These are phyloP conservation scores for Adansonia gregorii DNA, from an alignment of 441 rosid genomes.

Conservation along the genomic window DNA sequence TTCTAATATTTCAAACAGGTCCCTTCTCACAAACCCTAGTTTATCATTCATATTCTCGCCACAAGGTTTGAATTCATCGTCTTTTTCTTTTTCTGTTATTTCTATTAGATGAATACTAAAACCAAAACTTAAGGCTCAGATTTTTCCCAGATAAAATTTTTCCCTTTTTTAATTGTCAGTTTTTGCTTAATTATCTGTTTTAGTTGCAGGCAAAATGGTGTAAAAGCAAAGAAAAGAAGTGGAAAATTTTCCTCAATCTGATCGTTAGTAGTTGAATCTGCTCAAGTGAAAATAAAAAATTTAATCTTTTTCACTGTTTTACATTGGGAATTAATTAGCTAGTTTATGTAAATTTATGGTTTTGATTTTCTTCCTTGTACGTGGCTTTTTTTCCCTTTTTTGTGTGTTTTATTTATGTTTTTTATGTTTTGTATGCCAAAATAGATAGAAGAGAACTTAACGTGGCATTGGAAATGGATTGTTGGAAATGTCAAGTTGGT, in stretches of 20 bases:
- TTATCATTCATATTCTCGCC: background rate
- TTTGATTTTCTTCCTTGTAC: background rate
- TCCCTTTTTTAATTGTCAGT: background rate
- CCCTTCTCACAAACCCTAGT: background rate
- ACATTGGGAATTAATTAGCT: background rate
- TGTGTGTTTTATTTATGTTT: background rate
- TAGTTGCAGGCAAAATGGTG: background rate
- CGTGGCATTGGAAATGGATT: background rate
- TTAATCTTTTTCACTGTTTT: background rate
- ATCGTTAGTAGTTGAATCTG: background rate
- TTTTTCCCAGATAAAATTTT: background rate
- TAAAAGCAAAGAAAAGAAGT: background rate
- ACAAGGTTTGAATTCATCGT: background rate
- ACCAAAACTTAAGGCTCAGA: background rate
- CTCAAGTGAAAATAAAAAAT: background rate
- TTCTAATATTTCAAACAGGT: background rate
- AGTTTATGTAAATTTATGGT: background rate
- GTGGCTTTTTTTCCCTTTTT: background rate
- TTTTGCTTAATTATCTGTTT: constrained; percentile 1
- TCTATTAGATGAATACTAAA: background rate
- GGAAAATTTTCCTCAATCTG: background rate
- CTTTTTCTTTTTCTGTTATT: background rate
- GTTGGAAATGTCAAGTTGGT: background rate
- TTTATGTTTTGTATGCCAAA: background rate
- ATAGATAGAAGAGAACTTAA: background rate